Conservation (phyloP, 177 flowering plant genomes). For the Vitis hybrid region DNA sequence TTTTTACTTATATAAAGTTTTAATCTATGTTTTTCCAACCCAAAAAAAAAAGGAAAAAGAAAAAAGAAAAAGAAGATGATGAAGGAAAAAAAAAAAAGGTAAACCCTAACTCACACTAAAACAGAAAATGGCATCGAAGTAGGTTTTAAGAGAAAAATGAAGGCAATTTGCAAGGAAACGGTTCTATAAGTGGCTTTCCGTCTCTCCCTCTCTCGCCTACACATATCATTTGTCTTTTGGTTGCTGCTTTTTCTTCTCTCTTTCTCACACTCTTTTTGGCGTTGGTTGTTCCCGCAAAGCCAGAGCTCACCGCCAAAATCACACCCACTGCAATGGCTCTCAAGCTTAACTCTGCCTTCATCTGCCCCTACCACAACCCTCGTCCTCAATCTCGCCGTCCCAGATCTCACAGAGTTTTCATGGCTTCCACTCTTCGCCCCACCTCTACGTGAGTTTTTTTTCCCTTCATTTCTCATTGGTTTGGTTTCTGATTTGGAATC, state of each 20-base stretch:
- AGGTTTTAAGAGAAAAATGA: neutral
- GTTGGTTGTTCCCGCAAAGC: neutral
- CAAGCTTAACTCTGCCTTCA: constrained; percentile 10
- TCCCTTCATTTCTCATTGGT: neutral
- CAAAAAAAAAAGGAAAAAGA: no score
- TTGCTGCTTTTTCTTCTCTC: neutral
- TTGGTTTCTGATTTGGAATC: no score
- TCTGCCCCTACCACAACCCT: constrained; percentile 5
- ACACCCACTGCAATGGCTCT: neutral
- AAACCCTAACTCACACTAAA: neutral
- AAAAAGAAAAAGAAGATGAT: no score
- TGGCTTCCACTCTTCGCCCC: neutral
- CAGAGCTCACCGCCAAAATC: neutral
- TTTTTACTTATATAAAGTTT: no score
- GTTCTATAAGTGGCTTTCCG: neutral
- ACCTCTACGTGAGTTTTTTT: constrained; percentile 18
- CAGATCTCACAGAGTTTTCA: constrained; percentile 29
- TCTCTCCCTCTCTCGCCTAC: neutral
- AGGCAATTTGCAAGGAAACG: neutral
- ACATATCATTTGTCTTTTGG: neutral
- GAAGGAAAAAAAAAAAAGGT: no score
- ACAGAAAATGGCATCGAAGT: neutral
- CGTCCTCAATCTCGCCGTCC: constrained; percentile 4
- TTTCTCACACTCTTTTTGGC: neutral
- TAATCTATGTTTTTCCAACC: no score